Conservation (phyloP, 768 basidiomycete genomes). For the Tylopilus vinaceipallidus region DNA sequence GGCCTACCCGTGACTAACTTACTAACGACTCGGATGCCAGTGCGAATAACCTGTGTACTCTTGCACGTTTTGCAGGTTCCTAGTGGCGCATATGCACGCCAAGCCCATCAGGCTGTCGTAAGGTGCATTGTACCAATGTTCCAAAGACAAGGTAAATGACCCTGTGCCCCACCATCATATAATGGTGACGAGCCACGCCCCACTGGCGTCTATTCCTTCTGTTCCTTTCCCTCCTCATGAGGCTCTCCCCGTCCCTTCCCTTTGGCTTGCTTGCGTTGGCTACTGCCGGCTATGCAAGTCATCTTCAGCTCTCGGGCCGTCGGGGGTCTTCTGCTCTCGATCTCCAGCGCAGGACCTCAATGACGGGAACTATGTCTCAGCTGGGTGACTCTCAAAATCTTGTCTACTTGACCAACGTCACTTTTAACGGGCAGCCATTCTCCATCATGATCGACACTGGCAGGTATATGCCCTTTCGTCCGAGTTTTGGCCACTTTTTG, state of each 20-base stretch:
- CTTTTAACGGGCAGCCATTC: conserved; percentile 35
- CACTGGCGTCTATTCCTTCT: neutral
- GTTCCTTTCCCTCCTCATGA: conserved; percentile 10
- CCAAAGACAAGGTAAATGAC: neutral
- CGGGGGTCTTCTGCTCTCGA: neutral
- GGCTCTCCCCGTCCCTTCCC: conserved; percentile 2
- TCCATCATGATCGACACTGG: conserved; percentile 45
- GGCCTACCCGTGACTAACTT: too few species aligned
- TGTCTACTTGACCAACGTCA: conserved; percentile 38
- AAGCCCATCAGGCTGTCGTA: neutral
- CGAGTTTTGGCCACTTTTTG: too few species aligned
- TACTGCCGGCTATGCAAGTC: conserved; percentile 6
- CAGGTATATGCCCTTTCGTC: conserved; percentile 32
- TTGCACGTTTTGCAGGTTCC: too few species aligned
- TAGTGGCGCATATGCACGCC: neutral
- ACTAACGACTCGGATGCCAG: too few species aligned
- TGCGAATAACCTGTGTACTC: neutral
- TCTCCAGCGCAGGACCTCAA: conserved; percentile 25
- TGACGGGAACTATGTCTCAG: conserved; percentile 26
- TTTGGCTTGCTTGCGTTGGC: conserved; percentile 9
- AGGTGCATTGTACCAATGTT: neutral
- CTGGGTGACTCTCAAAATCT: conserved; percentile 34
- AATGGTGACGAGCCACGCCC: neutral
- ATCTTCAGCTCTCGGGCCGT: conserved; percentile 18
- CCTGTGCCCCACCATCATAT: neutral